phyloP scores from a whole-genome alignment of 2,329 filamentous ascomycete species.

The Xylaria sp. region DNA sequence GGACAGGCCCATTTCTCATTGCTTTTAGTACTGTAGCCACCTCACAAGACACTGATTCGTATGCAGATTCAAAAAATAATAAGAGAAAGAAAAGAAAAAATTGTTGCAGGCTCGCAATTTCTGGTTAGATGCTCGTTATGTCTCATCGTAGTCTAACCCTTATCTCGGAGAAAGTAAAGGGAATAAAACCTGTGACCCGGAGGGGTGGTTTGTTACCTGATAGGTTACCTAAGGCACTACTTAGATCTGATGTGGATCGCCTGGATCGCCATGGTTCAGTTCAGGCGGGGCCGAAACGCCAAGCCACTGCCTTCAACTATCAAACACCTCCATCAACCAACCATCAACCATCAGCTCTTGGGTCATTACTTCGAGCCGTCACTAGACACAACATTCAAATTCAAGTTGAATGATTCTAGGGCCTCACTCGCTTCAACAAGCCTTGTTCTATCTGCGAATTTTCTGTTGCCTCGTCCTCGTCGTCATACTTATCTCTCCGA shows the following conservation, averaged over 20 bases:
- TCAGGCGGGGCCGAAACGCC: no score
- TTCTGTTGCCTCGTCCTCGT: slow-evolving; percentile 3
- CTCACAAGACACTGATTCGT: no score
- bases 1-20: not conserved
- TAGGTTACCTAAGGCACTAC: no score
- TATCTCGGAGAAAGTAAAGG: not conserved
- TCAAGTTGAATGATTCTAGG: slow-evolving; percentile 17
- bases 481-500: not conserved
- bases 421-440: not conserved
- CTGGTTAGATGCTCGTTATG: not conserved
- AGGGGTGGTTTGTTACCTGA: not conserved
- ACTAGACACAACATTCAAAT: not conserved
- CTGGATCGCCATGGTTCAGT: no score
- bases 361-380: no score
- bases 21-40: no score
- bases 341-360: no score
- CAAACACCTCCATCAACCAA: no score
- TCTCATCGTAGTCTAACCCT: not conserved
- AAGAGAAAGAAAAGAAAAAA: no score
- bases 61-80: no score
- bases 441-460: not conserved
- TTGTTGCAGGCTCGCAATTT: no score
- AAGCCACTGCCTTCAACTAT: no score
- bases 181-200: not conserved
- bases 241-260: not conserved